phyloP scores from a whole-genome alignment of 306 rosid species.

The Prunus campanulata region DNA sequence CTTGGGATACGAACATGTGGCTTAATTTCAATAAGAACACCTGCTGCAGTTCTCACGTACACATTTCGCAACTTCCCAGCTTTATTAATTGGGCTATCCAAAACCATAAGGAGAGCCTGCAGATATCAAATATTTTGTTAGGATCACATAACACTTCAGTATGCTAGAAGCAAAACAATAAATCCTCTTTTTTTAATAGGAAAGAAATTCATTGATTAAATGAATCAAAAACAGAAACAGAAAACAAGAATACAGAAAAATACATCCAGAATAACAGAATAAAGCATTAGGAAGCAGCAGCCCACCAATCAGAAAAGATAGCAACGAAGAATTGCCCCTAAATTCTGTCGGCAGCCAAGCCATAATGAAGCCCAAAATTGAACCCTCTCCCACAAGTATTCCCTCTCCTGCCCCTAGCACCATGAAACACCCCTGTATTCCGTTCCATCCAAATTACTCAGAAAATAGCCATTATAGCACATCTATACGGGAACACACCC shows the following conservation, averaged over 20 bases:
- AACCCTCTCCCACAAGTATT: not conserved
- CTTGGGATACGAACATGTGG: slow-evolving; percentile 80
- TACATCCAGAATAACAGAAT: not conserved
- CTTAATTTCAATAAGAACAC: slow-evolving; percentile 76
- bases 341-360: not conserved
- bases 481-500: too few relatives aligned
- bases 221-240: not conserved
- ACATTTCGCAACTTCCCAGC: slow-evolving; percentile 76
- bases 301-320: not conserved
- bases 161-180: not conserved
- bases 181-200: not conserved
- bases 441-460: too few relatives aligned
- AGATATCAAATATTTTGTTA: not conserved
- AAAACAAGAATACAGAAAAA: not conserved
- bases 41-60: slow-evolving; percentile 77
- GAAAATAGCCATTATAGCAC: too few relatives aligned
- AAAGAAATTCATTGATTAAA: not conserved
- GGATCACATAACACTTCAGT: not conserved
- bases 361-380: not conserved
- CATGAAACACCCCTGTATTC: not conserved
- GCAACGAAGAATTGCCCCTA: not conserved
- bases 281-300: not conserved
- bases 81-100: slow-evolving; percentile 81
- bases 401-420: not conserved
- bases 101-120: slow-evolving; percentile 73